phyloP scores from a whole-genome alignment of 129 eudicot species.

The Flaveria brownii region DNA sequence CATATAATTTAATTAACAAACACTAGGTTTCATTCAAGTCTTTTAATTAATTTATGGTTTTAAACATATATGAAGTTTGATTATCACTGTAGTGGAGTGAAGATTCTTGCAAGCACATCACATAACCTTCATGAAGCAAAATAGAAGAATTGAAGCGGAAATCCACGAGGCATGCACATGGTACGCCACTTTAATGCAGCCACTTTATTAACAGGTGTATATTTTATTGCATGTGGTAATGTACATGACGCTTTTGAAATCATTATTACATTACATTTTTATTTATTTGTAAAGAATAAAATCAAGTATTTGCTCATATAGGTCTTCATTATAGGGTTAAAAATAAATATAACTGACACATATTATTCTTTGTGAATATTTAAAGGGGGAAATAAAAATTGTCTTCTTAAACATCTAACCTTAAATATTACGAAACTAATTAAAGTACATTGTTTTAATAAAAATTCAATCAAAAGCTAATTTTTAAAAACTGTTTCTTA shows the following conservation, averaged over 20 bases:
- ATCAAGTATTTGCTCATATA: background rate
- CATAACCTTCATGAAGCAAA: constrained; percentile 14
- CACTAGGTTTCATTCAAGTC: constrained; percentile 16
- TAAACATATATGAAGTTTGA: background rate
- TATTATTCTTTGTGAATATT: too few species aligned
- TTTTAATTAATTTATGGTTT: background rate
- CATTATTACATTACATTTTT: background rate
- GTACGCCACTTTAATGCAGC: constrained; percentile 32
- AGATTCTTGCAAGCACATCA: constrained; percentile 27
- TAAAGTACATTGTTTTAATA: too few species aligned
- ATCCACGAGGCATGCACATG: constrained; percentile 43
- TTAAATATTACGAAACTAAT: too few species aligned
- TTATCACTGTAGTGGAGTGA: background rate
- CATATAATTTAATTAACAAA: constrained; percentile 41
- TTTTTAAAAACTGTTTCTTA: too few species aligned
- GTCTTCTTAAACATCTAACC: too few species aligned
- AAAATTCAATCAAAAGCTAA: too few species aligned
- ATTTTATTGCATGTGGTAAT: constrained; percentile 33
- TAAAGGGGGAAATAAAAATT: too few species aligned
- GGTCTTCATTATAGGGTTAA: background rate
- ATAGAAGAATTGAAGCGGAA: constrained; percentile 15
- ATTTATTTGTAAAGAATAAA: constrained; percentile 16
- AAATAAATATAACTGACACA: background rate
- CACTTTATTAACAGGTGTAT: constrained; percentile 28
- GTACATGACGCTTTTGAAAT: constrained; percentile 30